phyloP scores from a whole-genome alignment of 306 rosid species.

The Quillaja saponaria region DNA sequence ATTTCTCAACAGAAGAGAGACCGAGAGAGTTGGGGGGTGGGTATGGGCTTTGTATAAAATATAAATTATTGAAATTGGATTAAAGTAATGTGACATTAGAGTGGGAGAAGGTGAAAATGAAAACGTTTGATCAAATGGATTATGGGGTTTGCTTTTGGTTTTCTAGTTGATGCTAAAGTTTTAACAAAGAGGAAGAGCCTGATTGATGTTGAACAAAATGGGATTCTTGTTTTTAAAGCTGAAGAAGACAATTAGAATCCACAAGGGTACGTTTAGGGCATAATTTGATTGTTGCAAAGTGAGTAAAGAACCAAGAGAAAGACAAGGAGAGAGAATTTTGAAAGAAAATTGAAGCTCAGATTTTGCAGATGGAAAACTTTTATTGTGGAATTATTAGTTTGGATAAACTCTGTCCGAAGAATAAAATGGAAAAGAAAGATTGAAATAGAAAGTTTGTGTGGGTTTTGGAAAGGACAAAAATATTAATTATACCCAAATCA shows the following conservation, averaged over 20 bases:
- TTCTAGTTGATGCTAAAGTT: neutral
- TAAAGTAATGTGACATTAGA: conserved; percentile 6
- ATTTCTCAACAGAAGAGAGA: conserved; percentile 26
- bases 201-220: conserved; percentile 15
- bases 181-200: conserved; percentile 2
- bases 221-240: conserved; percentile 23
- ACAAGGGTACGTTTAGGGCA: neutral
- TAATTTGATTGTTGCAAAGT: conserved; percentile 25
- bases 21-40: conserved; percentile 14
- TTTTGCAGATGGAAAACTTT: neutral
- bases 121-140: conserved; percentile 3
- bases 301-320: neutral
- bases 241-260: conserved; percentile 32
- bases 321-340: neutral
- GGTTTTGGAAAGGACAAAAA: conserved; percentile 13
- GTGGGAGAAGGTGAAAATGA: conserved; percentile 35
- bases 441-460: conserved; percentile 5
- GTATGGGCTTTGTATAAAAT: conserved; percentile 23
- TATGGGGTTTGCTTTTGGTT: conserved; percentile 17
- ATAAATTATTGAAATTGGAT: conserved; percentile 27
- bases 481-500: conserved; percentile 7
- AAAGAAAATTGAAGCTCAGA: conserved; percentile 7
- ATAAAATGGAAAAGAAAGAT: neutral
- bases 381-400: neutral
- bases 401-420: neutral